phyloP scores from a whole-genome alignment of 441 rosid genomes.

The Kokia cookei region DNA sequence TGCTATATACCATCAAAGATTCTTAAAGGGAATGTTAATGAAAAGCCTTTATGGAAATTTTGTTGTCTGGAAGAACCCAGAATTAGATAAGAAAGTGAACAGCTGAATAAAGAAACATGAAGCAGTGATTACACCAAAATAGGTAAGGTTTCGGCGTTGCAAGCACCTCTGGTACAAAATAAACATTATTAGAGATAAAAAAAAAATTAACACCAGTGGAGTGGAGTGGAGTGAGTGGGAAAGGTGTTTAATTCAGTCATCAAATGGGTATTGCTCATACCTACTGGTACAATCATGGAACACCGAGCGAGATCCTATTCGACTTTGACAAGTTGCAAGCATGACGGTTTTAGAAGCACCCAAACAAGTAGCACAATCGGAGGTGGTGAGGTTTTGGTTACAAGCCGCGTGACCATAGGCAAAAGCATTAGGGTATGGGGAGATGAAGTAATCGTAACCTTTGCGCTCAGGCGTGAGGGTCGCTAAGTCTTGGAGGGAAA shows the following conservation, averaged over 20 bases:
- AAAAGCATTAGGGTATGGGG: constrained; percentile 55
- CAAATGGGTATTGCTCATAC: constrained; percentile 60
- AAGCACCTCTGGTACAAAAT: background rate
- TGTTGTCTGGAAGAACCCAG: background rate
- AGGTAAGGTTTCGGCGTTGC: constrained; percentile 4
- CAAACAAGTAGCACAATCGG: constrained; percentile 41
- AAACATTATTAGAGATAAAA: background rate
- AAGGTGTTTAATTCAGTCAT: constrained; percentile 9
- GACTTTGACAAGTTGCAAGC: constrained; percentile 28
- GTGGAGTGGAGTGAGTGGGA: background rate
- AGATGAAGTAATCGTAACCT: constrained; percentile 35
- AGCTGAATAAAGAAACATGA: background rate
- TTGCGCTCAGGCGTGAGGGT: constrained; percentile 17
- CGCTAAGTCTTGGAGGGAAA: constrained; percentile 29
- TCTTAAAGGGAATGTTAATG: too few species aligned
- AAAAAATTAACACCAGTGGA: background rate
- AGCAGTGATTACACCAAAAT: background rate
- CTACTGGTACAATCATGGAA: constrained; percentile 48
- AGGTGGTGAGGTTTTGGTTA: constrained; percentile 24
- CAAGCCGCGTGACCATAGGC: constrained; percentile 57
- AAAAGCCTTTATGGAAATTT: background rate
- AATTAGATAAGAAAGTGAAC: background rate
- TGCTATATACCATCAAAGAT: too few species aligned
- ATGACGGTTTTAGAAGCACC: constrained; percentile 32
- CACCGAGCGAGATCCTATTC: constrained; percentile 41